phyloP scores from a whole-genome alignment of 805 yeast genomes.

The Kodamaea kakaduensis region DNA sequence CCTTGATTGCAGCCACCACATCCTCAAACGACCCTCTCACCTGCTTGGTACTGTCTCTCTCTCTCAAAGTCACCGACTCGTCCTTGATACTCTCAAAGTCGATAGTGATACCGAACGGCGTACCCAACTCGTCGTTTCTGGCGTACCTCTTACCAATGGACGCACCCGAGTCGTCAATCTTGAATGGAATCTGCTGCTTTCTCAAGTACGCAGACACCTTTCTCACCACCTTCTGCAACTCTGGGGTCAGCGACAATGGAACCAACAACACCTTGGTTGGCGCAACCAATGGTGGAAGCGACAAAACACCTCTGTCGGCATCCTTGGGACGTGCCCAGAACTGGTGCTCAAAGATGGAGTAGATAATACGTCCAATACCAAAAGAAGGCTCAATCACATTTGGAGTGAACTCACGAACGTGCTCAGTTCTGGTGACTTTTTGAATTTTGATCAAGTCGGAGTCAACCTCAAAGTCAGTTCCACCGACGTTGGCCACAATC shows the following conservation, averaged over 20 bases:
- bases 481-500: slow-evolving; percentile 50
- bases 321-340: slow-evolving; percentile 94
- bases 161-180: slow-evolving; percentile 95
- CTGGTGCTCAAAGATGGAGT: slow-evolving; percentile 87
- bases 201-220: slow-evolving; percentile 69
- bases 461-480: slow-evolving; percentile 52
- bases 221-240: slow-evolving; percentile 70
- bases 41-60: slow-evolving; percentile 94
- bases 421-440: slow-evolving; percentile 77
- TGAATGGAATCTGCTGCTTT: slow-evolving; percentile 81
- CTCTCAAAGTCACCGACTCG: slow-evolving; percentile 88
- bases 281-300: slow-evolving; percentile 93
- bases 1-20: slow-evolving; percentile 65
- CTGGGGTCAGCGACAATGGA: slow-evolving; percentile 84
- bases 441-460: slow-evolving; percentile 67
- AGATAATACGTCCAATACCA: slow-evolving; percentile 96
- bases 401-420: slow-evolving; percentile 92
- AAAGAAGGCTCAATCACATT: slow-evolving; percentile 98
- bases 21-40: slow-evolving; percentile 86
- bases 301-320: slow-evolving; percentile 78
- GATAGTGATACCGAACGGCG: slow-evolving; percentile 96
- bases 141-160: slow-evolving; percentile 98
- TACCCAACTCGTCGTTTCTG: slow-evolving; percentile 97
- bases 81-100: slow-evolving; percentile 92
- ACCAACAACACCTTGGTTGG: slow-evolving; percentile 96